These are phyloP conservation scores for Paratrimastix pyriformis DNA, from an alignment of 78 protist species.

Conservation along the genomic window DNA sequence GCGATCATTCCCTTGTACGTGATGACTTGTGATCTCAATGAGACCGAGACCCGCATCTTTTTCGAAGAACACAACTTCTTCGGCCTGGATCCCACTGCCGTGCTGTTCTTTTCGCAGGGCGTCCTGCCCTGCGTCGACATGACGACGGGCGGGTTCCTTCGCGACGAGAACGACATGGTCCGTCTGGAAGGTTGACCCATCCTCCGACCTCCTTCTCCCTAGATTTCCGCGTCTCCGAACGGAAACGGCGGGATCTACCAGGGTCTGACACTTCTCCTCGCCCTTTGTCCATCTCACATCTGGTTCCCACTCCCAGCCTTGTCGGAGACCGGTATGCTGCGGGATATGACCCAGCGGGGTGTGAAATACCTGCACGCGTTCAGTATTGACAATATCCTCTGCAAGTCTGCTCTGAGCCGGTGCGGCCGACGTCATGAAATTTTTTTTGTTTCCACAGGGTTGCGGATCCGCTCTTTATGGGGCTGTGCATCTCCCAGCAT, in stretches of 20 bases:
- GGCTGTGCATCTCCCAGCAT: background rate
- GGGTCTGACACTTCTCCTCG: too few relatives aligned
- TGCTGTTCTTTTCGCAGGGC: constrained; percentile 22
- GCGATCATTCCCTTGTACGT: background rate
- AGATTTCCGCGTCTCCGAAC: background rate
- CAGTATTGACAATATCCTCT: background rate
- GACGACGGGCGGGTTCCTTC: background rate
- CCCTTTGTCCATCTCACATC: too few relatives aligned
- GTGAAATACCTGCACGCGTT: background rate
- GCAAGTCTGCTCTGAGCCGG: background rate
- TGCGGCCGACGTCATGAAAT: background rate
- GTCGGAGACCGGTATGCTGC: background rate
- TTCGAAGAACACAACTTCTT: constrained; percentile 4
- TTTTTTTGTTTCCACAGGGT: background rate
- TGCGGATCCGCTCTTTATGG: constrained; percentile 15
- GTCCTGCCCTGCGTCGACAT: constrained; percentile 1
- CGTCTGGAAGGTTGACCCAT: background rate
- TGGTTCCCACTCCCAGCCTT: constrained; percentile 1
- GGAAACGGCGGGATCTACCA: constrained; percentile 20
- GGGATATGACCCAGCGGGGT: constrained; percentile 1
- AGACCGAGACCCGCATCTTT: background rate
- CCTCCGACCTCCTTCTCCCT: background rate
- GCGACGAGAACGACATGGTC: background rate
- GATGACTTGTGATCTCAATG: background rate
- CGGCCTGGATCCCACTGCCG: background rate